A percentile compares a stretch with the other conserved stretches of the same genome.
These are phyloP conservation scores for Lichtheimia ornata DNA, from an alignment of 371 early-diverging fungal genomes.

Conservation along the genomic window DNA sequence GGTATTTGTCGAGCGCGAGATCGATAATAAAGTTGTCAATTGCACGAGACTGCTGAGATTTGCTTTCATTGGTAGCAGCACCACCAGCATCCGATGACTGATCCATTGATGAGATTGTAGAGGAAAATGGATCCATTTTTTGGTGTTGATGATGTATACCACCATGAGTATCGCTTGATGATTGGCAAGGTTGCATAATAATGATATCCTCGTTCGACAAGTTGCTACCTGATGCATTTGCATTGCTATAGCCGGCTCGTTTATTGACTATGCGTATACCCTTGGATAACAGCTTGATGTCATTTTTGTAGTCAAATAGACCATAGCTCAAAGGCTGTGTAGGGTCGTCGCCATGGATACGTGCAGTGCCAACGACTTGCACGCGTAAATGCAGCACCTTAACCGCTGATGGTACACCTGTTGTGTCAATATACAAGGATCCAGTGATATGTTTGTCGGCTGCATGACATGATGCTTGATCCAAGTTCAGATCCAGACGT, in stretches of 20 bases:
- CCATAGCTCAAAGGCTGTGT: conserved; percentile 15
- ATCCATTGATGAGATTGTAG: too few relatives aligned
- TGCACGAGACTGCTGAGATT: too few relatives aligned
- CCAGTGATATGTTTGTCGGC: background rate
- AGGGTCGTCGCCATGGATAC: conserved; percentile 14
- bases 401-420: background rate
- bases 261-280: conserved; percentile 16
- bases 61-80: too few relatives aligned
- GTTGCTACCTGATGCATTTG: background rate
- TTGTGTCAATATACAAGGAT: background rate
- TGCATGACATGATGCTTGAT: too few relatives aligned
- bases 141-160: too few relatives aligned
- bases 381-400: conserved; percentile 15
- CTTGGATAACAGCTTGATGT: conserved; percentile 14
- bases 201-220: background rate
- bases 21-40: too few relatives aligned
- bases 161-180: too few relatives aligned
- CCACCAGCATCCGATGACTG: too few relatives aligned
- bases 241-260: background rate
- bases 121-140: too few relatives aligned
- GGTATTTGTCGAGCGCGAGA: too few relatives aligned
- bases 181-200: background rate
- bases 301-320: conserved; percentile 20
- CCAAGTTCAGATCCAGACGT: too few relatives aligned
- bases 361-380: conserved; percentile 13